Evolutionary conservation across 23 red algal genomes (phyloP), one percentile per base, ranked within the genome.

Genomic region (Gracilaria caudata): DNA sequence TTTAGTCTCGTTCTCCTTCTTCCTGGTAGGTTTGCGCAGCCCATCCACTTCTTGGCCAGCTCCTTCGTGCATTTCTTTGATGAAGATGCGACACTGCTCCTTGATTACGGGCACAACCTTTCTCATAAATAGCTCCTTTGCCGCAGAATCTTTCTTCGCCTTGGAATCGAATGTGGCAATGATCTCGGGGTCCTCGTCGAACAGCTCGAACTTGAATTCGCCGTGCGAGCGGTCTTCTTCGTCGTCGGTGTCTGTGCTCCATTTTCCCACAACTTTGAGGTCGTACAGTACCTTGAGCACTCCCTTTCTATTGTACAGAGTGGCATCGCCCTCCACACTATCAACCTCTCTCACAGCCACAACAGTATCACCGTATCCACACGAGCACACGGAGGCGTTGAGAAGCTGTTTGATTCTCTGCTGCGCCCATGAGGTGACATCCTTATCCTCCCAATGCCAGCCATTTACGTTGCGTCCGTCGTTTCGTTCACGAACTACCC

Each of bases 401-500:
- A 88, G n/a, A 38, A 98, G 58, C 40, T 80, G 72, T 64, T 78
- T 81, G 70, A 98, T 63, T 29, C 95, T 73, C 28, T 44, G 43
- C 38, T 73, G 57, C 33, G 95, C 88, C 95, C 95, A 98, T 17
- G 33, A 28, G 19, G 51, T 79, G 65, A 98, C 91, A 40, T 98
- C 85, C 64, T 83, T 82, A 44, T 91, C 87, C 73, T 94, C 95
- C 95, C 95, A 98, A 68, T 98, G 95, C 95, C 95, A 98, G 28
- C 78, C 73, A 55, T 98, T 98, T 3, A 98, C 90, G 45, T 98
- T 98, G 26, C 78, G 75, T 35, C 95, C 95, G 44, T 98, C 95
- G 17, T 78, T 32, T 24, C 95, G 80, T n/a, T 98, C 80, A 34
- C 68, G 49, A n/a, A 98, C 95, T 0, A 94, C 60, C 95, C 95